Conservation (phyloP, 306 rosid species). For the Corylus americana region DNA sequence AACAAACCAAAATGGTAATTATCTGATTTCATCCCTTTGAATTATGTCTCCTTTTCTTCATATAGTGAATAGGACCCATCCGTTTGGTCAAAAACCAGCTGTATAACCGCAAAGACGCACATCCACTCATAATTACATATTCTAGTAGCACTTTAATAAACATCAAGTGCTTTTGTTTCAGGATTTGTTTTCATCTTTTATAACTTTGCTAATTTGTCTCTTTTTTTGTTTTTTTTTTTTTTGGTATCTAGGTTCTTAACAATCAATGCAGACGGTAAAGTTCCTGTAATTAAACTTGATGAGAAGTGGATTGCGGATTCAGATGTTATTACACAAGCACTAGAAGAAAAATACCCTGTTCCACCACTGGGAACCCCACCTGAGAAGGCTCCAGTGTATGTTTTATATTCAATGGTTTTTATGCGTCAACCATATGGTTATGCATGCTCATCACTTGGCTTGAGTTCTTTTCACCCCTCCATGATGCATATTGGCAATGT, state of each 20-base stretch:
- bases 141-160: neutral
- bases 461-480: neutral
- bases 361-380: conserved; percentile 81
- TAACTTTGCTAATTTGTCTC: conserved; percentile 7
- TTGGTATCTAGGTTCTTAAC: conserved; percentile 63
- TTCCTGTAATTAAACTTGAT: conserved; percentile 73
- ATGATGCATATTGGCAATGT: neutral
- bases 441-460: conserved; percentile 5
- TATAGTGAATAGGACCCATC: neutral
- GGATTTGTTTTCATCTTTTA: neutral
- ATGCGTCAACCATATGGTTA: conserved; percentile 22
- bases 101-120: neutral
- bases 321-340: conserved; percentile 68
- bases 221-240: conserved; percentile 32
- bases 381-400: conserved; percentile 83
- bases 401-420: conserved; percentile 7
- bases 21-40: conserved; percentile 24
- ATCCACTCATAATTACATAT: neutral
- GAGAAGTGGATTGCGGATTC: conserved; percentile 95
- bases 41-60: neutral
- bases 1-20: conserved; percentile 90
- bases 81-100: neutral
- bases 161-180: neutral
- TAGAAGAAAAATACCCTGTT: conserved; percentile 88
- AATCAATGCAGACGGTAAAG: conserved; percentile 75